Conservation (phyloP, 176 grass and related monocot genomes). For the Secale cereale region DNA sequence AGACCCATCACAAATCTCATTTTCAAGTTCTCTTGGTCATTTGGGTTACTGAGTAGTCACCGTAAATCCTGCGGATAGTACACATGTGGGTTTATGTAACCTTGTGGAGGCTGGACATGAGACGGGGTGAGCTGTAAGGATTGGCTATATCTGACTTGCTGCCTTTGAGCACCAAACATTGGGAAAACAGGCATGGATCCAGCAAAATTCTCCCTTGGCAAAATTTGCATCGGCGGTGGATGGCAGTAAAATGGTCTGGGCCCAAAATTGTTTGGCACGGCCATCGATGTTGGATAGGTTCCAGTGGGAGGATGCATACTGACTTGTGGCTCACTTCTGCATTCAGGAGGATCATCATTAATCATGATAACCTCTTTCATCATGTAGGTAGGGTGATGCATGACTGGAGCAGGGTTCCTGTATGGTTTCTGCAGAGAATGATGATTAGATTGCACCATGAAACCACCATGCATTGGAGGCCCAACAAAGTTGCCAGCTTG, state of each 20-base stretch:
- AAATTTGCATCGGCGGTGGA: constrained; percentile 50
- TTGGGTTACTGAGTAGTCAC: constrained; percentile 43
- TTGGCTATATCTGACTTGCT: constrained; percentile 29
- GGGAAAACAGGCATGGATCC: constrained; percentile 45
- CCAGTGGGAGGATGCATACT: constrained; percentile 27
- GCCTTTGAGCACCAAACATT: constrained; percentile 48
- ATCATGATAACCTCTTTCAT: constrained; percentile 78
- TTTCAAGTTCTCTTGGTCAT: constrained; percentile 38
- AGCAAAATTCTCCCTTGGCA: constrained; percentile 39
- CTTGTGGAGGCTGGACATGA: constrained; percentile 42
- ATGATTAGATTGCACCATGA: constrained; percentile 27
- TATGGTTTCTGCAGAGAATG: constrained; percentile 37
- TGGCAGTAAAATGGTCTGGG: constrained; percentile 53
- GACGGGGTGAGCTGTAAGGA: constrained; percentile 45
- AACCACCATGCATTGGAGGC: constrained; percentile 37
- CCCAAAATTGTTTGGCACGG: constrained; percentile 26
- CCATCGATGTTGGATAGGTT: constrained; percentile 25
- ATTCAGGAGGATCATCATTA: constrained; percentile 48
- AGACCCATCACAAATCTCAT: constrained; percentile 58
- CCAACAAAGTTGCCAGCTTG: constrained; percentile 33
- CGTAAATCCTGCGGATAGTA: constrained; percentile 59
- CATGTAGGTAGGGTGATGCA: constrained; percentile 39
- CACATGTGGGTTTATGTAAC: constrained; percentile 43
- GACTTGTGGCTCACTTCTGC: constrained; percentile 39
- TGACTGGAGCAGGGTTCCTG: constrained; percentile 30